Conservation (phyloP, 2,329 filamentous ascomycete genomes). For the Aspergillus neotritici region DNA sequence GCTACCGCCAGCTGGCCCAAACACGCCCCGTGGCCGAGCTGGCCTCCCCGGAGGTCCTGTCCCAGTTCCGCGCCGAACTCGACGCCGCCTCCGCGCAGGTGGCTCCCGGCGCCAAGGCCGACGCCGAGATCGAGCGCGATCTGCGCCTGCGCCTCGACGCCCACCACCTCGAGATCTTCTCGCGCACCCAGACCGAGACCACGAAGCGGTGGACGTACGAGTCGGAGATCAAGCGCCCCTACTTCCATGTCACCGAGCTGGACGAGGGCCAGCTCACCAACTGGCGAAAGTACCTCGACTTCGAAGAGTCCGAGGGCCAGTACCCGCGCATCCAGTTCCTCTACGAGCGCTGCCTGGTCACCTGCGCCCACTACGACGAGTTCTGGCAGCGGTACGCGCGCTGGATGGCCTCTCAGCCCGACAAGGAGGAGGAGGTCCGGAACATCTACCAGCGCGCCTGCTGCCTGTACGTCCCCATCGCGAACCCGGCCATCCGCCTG, state of each 20-base stretch:
- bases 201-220: conserved; percentile 94
- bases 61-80: conserved; percentile 65
- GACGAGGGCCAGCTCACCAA: conserved; percentile 79
- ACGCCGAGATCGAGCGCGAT: conserved; percentile 77
- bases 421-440: conserved; percentile 82
- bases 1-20: conserved; percentile 73
- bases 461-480: conserved; percentile 79
- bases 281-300: conserved; percentile 95
- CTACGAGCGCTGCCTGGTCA: conserved; percentile 90
- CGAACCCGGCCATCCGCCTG: conserved; percentile 73
- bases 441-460: conserved; percentile 87
- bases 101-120: conserved; percentile 49
- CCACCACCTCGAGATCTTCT: conserved; percentile 75
- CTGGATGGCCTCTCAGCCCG: conserved; percentile 79
- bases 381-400: conserved; percentile 97
- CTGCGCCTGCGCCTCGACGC: conserved; percentile 73
- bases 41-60: conserved; percentile 61
- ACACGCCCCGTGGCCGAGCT: conserved; percentile 67
- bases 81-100: conserved; percentile 47
- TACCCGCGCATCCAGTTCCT: conserved; percentile 70
- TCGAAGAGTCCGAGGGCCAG: conserved; percentile 81
- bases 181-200: conserved; percentile 76
- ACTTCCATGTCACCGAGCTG: conserved; percentile 92
- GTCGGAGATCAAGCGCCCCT: conserved; percentile 87
- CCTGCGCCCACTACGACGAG: conserved; percentile 91